phyloP scores from a whole-genome alignment of 164 flowering plant genomes.

The Magnolia officinalis region DNA sequence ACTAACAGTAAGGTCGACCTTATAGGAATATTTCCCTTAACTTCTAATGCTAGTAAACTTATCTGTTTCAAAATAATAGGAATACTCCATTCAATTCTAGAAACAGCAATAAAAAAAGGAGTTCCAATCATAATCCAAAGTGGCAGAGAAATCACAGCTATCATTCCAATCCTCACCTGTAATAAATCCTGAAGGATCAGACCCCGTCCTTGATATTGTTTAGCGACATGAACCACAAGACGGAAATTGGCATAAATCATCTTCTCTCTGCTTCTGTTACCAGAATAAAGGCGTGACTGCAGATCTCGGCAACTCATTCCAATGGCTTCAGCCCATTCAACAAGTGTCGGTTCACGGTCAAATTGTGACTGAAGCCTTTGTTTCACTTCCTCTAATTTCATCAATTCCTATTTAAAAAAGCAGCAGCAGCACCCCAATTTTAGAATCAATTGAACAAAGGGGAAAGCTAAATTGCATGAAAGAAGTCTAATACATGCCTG shows the following conservation, averaged over 20 bases:
- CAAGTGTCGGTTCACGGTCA: conserved; percentile 73
- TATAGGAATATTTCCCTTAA: too few relatives aligned
- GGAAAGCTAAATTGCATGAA: neutral
- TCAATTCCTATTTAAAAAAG: conserved; percentile 44
- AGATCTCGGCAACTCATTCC: conserved; percentile 56
- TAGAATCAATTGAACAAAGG: neutral
- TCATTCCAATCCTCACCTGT: conserved; percentile 50
- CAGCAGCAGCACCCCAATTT: conserved; percentile 6
- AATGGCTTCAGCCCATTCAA: conserved; percentile 82
- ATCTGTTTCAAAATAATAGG: neutral
- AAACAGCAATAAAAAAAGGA: too few relatives aligned
- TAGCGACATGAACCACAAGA: conserved; percentile 88
- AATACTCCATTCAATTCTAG: neutral
- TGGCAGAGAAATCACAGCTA: neutral
- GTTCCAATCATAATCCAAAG: too few relatives aligned
- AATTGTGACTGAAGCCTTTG: conserved; percentile 56
- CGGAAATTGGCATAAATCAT: conserved; percentile 74
- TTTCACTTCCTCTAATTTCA: conserved; percentile 63
- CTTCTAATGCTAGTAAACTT: neutral
- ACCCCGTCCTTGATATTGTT: conserved; percentile 73
- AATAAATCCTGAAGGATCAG: conserved; percentile 72
- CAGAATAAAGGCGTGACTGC: conserved; percentile 46
- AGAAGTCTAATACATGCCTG: conserved; percentile 43
- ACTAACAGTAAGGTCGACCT: too few relatives aligned
- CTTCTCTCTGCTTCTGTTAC: conserved; percentile 63